phyloP scores from a whole-genome alignment of 2,329 filamentous ascomycete genomes.

The Tolypocladium sp. region DNA sequence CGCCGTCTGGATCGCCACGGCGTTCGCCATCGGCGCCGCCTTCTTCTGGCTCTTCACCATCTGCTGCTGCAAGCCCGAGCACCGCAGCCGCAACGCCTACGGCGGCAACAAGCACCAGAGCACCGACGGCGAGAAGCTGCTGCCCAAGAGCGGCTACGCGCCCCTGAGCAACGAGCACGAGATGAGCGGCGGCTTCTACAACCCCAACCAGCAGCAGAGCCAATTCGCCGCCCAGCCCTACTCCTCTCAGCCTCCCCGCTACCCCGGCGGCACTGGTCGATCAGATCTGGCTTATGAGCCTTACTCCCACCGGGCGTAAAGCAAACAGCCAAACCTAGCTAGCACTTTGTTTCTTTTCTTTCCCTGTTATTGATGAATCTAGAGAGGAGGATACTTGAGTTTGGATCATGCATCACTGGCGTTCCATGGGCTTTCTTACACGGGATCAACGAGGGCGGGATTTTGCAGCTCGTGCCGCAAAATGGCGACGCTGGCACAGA shows the following conservation, averaged over 20 bases:
- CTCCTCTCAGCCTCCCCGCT: slow-evolving; percentile 21
- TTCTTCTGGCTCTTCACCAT: slow-evolving; percentile 88
- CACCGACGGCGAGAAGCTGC: slow-evolving; percentile 41
- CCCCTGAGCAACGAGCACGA: slow-evolving; percentile 24
- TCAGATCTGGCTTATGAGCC: slow-evolving; percentile 54
- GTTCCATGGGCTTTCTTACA: background rate
- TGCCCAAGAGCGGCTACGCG: slow-evolving; percentile 31
- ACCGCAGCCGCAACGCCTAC: slow-evolving; percentile 15
- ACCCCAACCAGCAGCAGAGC: slow-evolving; percentile 16
- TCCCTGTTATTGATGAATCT: background rate
- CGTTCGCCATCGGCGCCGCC: slow-evolving; percentile 63
- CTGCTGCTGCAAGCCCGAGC: slow-evolving; percentile 72
- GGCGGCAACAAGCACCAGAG: slow-evolving; percentile 21
- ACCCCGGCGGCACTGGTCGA: slow-evolving; percentile 31
- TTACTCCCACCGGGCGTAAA: slow-evolving; percentile 48
- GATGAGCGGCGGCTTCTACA: slow-evolving; percentile 28
- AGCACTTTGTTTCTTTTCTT: background rate
- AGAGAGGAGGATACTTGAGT: background rate
- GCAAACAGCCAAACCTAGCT: background rate
- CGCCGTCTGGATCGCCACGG: slow-evolving; percentile 70
- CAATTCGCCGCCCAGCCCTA: slow-evolving; percentile 1
- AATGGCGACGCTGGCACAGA: background rate
- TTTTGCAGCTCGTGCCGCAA: background rate
- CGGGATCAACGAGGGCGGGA: background rate
- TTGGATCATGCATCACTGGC: background rate